These are phyloP conservation scores for Emericellopsis cladophorae DNA, from an alignment of 2,329 filamentous ascomycete genomes.

Conservation along the genomic window DNA sequence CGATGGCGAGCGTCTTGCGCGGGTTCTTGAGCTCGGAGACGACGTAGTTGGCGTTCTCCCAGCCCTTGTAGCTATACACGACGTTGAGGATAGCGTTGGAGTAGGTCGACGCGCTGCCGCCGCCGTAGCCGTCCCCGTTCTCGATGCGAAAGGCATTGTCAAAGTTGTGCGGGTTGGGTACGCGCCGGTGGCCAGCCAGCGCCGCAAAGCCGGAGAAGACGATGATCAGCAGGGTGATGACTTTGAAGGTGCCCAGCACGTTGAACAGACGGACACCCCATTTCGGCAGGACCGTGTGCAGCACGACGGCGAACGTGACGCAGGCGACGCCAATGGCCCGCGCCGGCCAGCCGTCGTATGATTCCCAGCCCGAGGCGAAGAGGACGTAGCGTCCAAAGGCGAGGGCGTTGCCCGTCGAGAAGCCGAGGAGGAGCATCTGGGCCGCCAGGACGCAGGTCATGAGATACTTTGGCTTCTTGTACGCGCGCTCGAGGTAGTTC, in stretches of 20 bases:
- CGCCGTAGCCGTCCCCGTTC: conserved; percentile 28
- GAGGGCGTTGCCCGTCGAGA: conserved; percentile 45
- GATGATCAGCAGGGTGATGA: conserved; percentile 45
- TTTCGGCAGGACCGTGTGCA: conserved; percentile 41
- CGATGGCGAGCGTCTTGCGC: conserved; percentile 37
- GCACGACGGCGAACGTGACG: conserved; percentile 37
- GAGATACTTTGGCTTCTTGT: conserved; percentile 43
- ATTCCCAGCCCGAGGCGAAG: conserved; percentile 33
- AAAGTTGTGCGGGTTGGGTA: conserved; percentile 43
- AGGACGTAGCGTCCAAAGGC: conserved; percentile 47
- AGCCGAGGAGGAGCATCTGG: conserved; percentile 49
- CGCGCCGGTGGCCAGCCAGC: conserved; percentile 33
- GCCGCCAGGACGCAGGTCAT: conserved; percentile 46
- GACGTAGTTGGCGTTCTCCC: conserved; percentile 53
- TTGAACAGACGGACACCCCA: conserved; percentile 48
- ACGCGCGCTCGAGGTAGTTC: conserved; percentile 53
- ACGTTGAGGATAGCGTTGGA: conserved; percentile 45
- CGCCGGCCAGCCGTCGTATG: conserved; percentile 39
- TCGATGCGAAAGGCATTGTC: conserved; percentile 37
- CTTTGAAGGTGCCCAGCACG: conserved; percentile 46
- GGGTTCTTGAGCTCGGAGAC: conserved; percentile 44
- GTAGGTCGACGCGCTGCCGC: conserved; percentile 37
- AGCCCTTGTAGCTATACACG: conserved; percentile 50
- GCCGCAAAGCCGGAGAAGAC: conserved; percentile 48
- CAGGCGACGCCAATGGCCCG: conserved; percentile 43